Base-by-base conservation (phyloP, 352 stramenopile species). In the Phytopythium montanum region DNA sequence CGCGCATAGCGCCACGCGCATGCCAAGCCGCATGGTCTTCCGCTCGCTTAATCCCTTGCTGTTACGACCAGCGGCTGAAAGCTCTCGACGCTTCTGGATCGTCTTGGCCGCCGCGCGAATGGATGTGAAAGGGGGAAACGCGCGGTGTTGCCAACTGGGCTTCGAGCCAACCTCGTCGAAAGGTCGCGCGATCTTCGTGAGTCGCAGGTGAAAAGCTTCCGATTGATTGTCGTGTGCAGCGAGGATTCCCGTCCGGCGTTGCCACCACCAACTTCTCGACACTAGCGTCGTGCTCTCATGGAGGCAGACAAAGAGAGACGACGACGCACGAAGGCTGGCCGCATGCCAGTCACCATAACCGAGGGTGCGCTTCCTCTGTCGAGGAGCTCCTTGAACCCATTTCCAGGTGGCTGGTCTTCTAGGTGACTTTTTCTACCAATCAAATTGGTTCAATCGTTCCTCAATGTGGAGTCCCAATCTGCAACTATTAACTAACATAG, bases 151-250 rank as follows among this genome's bases (percentile, higher is more conserved):
- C 44, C 1, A 8, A 0, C 7, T 14, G 28, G 39, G 18, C 39
- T 29, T 55, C 19, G 29, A 28, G 28, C 50, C 51, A 56, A 16
- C 14, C 7, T 48, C 0, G 18, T 23, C 13, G 29, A 56, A 56
- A 56, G 51, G 51, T 36, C 39, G 34, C 25, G 18, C 41, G 28
- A 29, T 52, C 38, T 65, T 65, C 29, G 28, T 3, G 8, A 29
- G 13, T 55, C 50, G n/a, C 33, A 13, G 16, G 19, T n/a, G 19
- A 21, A n/a, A n/a, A n/a, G n/a, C n/a, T n/a, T n/a, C n/a, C n/a
- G 19, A n/a, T n/a, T 4, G 39, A 23, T 46, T 46, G 39, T 25
- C 19, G 16, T 46, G 39, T n/a, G 25, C 19, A 25, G 14, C 3
- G 19, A 46, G 14, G 39, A 23, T 10, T 2, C 18, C 14, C 39